Conservation (phyloP, 805 yeast genomes). For the Candida stauntonica region DNA sequence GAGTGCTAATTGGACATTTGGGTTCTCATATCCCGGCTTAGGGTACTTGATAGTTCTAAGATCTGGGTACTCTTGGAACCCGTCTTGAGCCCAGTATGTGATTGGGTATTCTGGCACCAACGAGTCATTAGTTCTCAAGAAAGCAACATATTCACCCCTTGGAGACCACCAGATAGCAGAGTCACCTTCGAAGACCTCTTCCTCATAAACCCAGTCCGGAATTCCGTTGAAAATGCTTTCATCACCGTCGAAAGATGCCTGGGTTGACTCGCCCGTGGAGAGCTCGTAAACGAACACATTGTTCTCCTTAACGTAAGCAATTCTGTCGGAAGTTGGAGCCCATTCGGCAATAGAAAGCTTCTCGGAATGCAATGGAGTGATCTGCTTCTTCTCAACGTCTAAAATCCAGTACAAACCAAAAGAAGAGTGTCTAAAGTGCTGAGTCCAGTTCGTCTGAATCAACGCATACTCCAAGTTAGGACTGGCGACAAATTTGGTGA, state of each 20-base stretch:
- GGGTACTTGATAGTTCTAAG: slow-evolving; percentile 68
- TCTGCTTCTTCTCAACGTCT: slow-evolving; percentile 27
- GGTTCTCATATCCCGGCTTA: slow-evolving; percentile 77
- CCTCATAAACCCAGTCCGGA: slow-evolving; percentile 95
- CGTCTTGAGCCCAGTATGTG: slow-evolving; percentile 64
- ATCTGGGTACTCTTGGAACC: slow-evolving; percentile 52
- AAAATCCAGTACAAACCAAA: slow-evolving; percentile 41
- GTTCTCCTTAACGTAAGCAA: slow-evolving; percentile 67
- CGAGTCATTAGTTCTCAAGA: slow-evolving; percentile 67
- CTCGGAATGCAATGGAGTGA: slow-evolving; percentile 28
- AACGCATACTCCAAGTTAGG: slow-evolving; percentile 60
- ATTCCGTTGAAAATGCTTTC: slow-evolving; percentile 73
- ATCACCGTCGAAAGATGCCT: slow-evolving; percentile 67
- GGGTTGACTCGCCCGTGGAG: slow-evolving; percentile 24
- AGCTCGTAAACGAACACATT: slow-evolving; percentile 58
- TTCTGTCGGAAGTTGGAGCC: slow-evolving; percentile 64
- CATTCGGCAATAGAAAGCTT: slow-evolving; percentile 51
- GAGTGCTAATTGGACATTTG: slow-evolving; percentile 52
- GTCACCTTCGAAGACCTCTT: slow-evolving; percentile 72
- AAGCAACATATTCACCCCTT: slow-evolving; percentile 57
- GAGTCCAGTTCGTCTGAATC: slow-evolving; percentile 54
- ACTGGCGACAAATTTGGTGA: slow-evolving; percentile 57
- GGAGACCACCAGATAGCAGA: slow-evolving; percentile 88
- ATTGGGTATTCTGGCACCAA: slow-evolving; percentile 67
- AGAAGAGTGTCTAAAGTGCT: slow-evolving; percentile 54